phyloP scores from a whole-genome alignment of 208 protist genomes.

The Wallacemonas sp. region DNA sequence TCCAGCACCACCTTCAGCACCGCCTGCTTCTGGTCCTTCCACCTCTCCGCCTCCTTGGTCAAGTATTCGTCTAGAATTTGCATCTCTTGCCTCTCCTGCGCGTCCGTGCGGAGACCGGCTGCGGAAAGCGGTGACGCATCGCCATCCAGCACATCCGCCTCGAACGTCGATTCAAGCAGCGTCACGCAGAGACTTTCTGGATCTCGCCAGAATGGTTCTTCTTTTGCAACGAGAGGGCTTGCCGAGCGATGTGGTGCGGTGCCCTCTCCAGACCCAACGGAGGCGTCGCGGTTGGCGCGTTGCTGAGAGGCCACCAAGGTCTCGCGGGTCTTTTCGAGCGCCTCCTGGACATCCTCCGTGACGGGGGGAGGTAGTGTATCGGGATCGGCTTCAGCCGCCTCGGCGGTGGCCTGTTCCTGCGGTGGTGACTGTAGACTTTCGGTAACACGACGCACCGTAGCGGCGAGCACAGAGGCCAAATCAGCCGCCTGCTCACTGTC shows the following conservation, averaged over 20 bases:
- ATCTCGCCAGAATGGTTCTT: conserved; percentile 61
- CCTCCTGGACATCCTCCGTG: conserved; percentile 27
- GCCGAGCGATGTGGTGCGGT: too few species aligned
- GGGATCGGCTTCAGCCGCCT: neutral
- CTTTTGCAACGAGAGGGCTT: too few species aligned
- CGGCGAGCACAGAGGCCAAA: conserved; percentile 60
- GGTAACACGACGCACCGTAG: conserved; percentile 36
- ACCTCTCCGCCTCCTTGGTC: conserved; percentile 43
- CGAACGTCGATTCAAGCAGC: conserved; percentile 76
- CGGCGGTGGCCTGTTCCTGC: neutral
- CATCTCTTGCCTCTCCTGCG: conserved; percentile 52
- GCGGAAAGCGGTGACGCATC: conserved; percentile 37
- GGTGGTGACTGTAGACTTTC: neutral
- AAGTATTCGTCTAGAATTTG: conserved; percentile 78
- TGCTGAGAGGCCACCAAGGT: conserved; percentile 15
- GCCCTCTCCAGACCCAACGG: too few species aligned
- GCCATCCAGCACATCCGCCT: conserved; percentile 52
- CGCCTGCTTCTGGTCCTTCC: conserved; percentile 74
- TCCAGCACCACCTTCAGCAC: conserved; percentile 60
- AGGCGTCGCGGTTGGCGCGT: neutral
- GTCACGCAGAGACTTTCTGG: conserved; percentile 65
- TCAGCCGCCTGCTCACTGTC: conserved; percentile 64
- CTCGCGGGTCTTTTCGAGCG: conserved; percentile 31
- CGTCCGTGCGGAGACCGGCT: conserved; percentile 28
- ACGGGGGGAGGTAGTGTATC: conserved; percentile 19